Conservation (phyloP, 1,284 basidiomycete species). For the Ganoderma meredithae region DNA sequence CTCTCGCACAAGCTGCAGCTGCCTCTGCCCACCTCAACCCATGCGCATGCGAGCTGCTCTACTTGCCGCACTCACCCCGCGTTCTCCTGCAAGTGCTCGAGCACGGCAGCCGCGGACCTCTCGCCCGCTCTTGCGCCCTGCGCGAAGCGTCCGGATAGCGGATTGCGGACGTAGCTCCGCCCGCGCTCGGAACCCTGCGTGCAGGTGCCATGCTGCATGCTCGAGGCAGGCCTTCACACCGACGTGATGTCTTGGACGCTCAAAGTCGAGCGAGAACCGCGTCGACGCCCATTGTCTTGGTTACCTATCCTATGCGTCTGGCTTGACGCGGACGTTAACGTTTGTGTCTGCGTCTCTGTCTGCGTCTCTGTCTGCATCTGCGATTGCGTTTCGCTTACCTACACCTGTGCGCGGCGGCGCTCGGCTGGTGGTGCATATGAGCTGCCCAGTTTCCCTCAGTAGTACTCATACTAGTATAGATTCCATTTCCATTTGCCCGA, state of each 20-base stretch:
- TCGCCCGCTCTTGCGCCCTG: neutral
- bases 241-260: conserved; percentile 6
- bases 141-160: neutral
- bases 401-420: neutral
- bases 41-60: conserved; percentile 16
- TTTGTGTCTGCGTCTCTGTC: neutral
- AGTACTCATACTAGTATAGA: neutral
- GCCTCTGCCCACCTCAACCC: conserved; percentile 12
- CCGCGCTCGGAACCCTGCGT: conserved; percentile 6
- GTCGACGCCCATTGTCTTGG: neutral
- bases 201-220: conserved; percentile 14
- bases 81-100: conserved; percentile 4
- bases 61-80: conserved; percentile 16
- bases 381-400: neutral
- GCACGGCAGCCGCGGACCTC: conserved; percentile 4
- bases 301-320: neutral
- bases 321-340: neutral
- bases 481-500: neutral
- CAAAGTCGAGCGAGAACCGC: neutral
- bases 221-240: conserved; percentile 11
- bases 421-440: neutral
- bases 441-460: neutral
- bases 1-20: conserved; percentile 16
- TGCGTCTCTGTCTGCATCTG: neutral
- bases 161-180: conserved; percentile 12